Evolutionary conservation across 495 filamentous ascomycete species (phyloP), one percentile per base, ranked within the genome.

Genomic region (Aspergillus incahuasiensis): DNA sequence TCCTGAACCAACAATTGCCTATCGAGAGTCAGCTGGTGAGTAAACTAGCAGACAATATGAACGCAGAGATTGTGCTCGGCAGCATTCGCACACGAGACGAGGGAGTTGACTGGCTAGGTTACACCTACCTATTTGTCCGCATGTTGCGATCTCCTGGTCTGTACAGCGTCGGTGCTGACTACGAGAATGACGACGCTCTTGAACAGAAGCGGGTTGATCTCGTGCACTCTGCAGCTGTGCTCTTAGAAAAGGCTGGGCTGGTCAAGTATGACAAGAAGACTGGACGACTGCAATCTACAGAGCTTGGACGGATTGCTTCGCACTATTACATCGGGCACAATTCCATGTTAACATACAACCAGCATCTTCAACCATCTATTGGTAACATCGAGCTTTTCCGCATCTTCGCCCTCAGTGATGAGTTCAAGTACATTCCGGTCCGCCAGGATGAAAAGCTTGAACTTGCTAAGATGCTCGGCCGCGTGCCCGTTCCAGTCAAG

Each of bases 381-480:
- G 88, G 87, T 16, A 86, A 86, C 16, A 92, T 97, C 54, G 94
- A 99, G 66, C 77, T 99, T 21, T 99, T 99, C 84, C 85, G 94
- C 9, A 85, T 97, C n/a, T 99, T 99, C 65, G 88, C 94, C 15
- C 82, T 97, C 15, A 97, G 94, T 63, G 91, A 94, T 51, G 94
- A 99, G 71, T 99, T 99, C 78, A 97, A 96, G 70, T 99, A 96
- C 66, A 97, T 99, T 48, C 94, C 94, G 0, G 92, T 99, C 41
- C 87, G 94, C 7, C 91, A 96, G 61, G 94, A 99, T 64, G 94
- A 99, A 74, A 97, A 97, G 71, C 76, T 97, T 41, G 94, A 99
- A 75, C 78, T 99, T 16, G 89, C 90, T 12, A 97, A 97, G 65
- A 80, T 99, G 43, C 79, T 97, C 15, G 84, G 86, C 5, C 83